Evolutionary conservation across 2,329 filamentous ascomycete species (phyloP).

Genomic region (Xylaria sp.): DNA sequence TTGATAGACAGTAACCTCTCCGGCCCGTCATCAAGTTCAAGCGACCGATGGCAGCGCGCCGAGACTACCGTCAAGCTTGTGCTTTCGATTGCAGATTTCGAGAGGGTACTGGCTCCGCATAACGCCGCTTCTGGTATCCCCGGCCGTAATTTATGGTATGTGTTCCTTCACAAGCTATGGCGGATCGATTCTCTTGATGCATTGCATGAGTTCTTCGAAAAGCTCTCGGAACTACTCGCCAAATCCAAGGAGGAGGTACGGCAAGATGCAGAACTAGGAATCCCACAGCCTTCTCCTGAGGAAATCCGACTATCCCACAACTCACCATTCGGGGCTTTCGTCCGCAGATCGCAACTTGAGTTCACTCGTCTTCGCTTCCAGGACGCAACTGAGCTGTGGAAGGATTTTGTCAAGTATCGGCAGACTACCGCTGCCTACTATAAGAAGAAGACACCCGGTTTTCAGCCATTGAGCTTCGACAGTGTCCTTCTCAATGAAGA

Average conservation of each 20-base stretch:
- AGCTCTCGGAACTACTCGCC: constrained; percentile 51
- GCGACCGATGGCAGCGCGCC: constrained; percentile 43
- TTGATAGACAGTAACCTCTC: constrained; percentile 48
- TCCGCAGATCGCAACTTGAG: constrained; percentile 72
- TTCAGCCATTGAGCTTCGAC: constrained; percentile 54
- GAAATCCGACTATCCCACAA: constrained; percentile 61
- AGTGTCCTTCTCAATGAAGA: constrained; percentile 48
- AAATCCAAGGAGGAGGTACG: constrained; percentile 58
- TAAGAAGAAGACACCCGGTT: constrained; percentile 56
- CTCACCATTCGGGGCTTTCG: constrained; percentile 76
- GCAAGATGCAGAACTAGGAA: constrained; percentile 48
- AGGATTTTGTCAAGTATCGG: constrained; percentile 73
- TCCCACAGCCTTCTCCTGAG: constrained; percentile 42
- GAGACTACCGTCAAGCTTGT: constrained; percentile 48
- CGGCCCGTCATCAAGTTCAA: constrained; percentile 29
- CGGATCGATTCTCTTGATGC: constrained; percentile 74
- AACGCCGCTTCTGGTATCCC: constrained; percentile 55
- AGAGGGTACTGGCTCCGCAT: constrained; percentile 50
- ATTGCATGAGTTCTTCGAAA: constrained; percentile 69
- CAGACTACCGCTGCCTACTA: constrained; percentile 65
- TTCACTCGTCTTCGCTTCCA: constrained; percentile 76
- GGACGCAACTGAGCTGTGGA: constrained; percentile 74
- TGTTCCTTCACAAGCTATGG: constrained; percentile 79
- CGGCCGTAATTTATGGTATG: constrained; percentile 80
- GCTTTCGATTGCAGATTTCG: constrained; percentile 53